These are phyloP conservation scores for Pestalotiopsis sp. DNA, from an alignment of 2,329 filamentous ascomycete species.

Conservation along the genomic window DNA sequence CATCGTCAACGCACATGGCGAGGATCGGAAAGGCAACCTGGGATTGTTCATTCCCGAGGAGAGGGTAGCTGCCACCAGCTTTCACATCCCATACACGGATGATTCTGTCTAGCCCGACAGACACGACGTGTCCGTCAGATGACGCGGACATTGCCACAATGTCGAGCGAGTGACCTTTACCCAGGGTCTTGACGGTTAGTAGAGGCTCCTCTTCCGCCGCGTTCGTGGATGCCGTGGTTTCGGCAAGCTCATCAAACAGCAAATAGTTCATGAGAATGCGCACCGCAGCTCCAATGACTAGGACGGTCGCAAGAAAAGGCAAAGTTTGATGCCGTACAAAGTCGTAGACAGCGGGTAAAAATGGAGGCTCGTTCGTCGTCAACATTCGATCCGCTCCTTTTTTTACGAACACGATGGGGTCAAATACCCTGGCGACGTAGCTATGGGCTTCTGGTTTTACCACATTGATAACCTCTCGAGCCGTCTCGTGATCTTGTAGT, in stretches of 20 bases:
- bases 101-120: conserved; percentile 70
- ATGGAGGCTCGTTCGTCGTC: conserved; percentile 48
- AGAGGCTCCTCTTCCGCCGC: conserved; percentile 51
- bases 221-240: conserved; percentile 44
- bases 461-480: conserved; percentile 74
- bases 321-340: conserved; percentile 63
- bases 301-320: conserved; percentile 64
- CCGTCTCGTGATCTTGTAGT: conserved; percentile 79
- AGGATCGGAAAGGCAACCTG: conserved; percentile 61
- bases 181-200: conserved; percentile 63
- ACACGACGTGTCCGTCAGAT: conserved; percentile 66
- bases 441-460: conserved; percentile 73
- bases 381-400: conserved; percentile 69
- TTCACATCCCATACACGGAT: conserved; percentile 69
- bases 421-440: conserved; percentile 74
- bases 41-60: conserved; percentile 42
- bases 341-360: conserved; percentile 66
- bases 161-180: conserved; percentile 69
- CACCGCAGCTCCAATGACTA: conserved; percentile 66
- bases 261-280: conserved; percentile 75
- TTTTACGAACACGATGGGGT: conserved; percentile 74
- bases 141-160: conserved; percentile 67
- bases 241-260: conserved; percentile 64
- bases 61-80: conserved; percentile 45
- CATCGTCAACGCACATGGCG: conserved; percentile 66